Conservation (phyloP, 139 green algal species). For the Chlamydomonas schloesseri region DNA sequence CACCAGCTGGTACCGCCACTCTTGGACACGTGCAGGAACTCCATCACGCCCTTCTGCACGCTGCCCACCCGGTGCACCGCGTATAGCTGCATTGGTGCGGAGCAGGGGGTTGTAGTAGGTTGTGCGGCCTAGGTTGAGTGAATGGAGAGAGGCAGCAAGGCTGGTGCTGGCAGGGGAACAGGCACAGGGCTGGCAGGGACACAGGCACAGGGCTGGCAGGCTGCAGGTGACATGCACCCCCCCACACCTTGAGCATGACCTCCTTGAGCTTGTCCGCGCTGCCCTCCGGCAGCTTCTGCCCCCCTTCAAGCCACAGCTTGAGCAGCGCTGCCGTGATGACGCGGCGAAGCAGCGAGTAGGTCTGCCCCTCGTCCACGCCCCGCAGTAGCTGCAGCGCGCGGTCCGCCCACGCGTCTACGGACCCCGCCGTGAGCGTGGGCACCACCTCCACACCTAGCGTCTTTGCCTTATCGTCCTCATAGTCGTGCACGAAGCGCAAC, state of each 20-base stretch:
- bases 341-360: background rate
- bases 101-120: no score
- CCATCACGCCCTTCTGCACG: conserved; percentile 1
- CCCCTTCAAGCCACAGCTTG: background rate
- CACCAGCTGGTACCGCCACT: conserved; percentile 29
- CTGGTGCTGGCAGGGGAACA: no score
- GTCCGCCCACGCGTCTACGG: background rate
- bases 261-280: background rate
- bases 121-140: background rate
- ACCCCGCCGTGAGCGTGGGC: background rate
- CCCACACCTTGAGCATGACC: conserved; percentile 1
- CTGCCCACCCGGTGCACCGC: background rate
- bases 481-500: conserved; percentile 3
- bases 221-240: no score
- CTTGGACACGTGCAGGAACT: conserved; percentile 33
- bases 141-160: background rate
- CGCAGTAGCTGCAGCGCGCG: background rate
- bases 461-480: background rate
- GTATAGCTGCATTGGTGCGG: conserved; percentile 38
- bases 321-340: background rate
- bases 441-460: background rate
- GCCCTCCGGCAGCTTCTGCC: background rate
- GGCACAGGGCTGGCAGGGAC: no score
- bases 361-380: background rate
- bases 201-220: no score